Percentiles rank a stretch among this genome's conserved stretches.
phyloP scores from a whole-genome alignment of 768 basidiomycete genomes.

The Cubamyces sp. region DNA sequence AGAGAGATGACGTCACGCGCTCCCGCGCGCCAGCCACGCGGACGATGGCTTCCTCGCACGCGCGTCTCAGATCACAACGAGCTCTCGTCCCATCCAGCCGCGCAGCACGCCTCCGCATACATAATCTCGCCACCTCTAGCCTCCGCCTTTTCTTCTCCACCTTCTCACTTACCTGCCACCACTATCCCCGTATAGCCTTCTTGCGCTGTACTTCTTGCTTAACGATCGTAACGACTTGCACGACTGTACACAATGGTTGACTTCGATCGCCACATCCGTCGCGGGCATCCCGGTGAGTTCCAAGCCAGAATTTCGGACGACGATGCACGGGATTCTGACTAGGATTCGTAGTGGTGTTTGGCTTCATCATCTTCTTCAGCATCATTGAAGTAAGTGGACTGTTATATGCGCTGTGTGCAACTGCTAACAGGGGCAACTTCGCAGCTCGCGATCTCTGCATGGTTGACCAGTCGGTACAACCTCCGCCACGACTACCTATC shows the following conservation, averaged over 20 bases:
- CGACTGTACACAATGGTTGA: conserved; percentile 21
- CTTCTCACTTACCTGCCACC: not conserved
- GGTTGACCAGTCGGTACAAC: conserved; percentile 68
- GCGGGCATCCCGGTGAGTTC: conserved; percentile 30
- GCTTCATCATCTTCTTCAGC: conserved; percentile 59
- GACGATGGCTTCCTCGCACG: not conserved
- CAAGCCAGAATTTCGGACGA: too few relatives aligned
- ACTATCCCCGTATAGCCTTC: not conserved
- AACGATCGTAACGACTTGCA: conserved; percentile 21
- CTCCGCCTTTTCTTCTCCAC: not conserved
- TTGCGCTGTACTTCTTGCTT: not conserved
- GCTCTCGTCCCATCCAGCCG: not conserved
- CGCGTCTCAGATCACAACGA: conserved; percentile 3
- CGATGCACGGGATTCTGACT: not conserved
- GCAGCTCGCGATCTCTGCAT: conserved; percentile 73
- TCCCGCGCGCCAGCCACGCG: conserved; percentile 13
- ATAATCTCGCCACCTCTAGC: conserved; percentile 1
- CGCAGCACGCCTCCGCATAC: conserved; percentile 3
- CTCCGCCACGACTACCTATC: conserved; percentile 54
- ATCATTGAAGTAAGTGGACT: conserved; percentile 60
- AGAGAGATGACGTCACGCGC: conserved; percentile 22
- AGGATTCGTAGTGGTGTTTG: conserved; percentile 48
- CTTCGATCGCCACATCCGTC: conserved; percentile 25
- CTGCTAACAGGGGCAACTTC: not conserved
- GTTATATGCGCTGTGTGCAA: not conserved